Conservation (phyloP, 495 filamentous ascomycete genomes). For the Aspergillus steynii region DNA sequence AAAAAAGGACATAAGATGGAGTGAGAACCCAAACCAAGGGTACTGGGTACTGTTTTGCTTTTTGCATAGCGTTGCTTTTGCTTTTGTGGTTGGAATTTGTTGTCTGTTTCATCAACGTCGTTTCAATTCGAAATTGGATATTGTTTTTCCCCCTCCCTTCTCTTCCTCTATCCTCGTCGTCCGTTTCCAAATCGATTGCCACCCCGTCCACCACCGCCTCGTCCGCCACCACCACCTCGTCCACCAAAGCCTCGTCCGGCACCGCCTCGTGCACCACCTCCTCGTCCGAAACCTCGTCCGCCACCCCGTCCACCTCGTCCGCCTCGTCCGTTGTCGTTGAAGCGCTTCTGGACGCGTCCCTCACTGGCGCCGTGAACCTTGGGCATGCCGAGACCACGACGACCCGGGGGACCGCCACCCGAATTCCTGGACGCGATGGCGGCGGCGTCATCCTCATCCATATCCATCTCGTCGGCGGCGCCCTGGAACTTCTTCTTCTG, state of each 20-base stretch:
- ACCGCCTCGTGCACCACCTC: slow-evolving; percentile 20
- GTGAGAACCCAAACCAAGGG: too few relatives aligned
- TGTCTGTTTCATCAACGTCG: too few relatives aligned
- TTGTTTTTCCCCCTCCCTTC: slow-evolving; percentile 8
- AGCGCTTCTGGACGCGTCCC: slow-evolving; percentile 39
- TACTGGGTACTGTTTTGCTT: too few relatives aligned
- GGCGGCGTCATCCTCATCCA: slow-evolving; percentile 54
- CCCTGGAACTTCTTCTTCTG: slow-evolving; percentile 56
- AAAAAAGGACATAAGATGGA: too few relatives aligned
- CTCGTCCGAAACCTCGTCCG: slow-evolving; percentile 13
- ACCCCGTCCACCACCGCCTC: slow-evolving; percentile 18
- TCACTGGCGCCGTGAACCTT: slow-evolving; percentile 43
- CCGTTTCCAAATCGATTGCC: slow-evolving; percentile 10
- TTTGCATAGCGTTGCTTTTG: too few relatives aligned
- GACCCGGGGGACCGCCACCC: slow-evolving; percentile 13
- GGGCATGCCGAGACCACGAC: slow-evolving; percentile 49
- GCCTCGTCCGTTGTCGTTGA: slow-evolving; percentile 7
- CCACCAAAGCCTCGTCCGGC: slow-evolving; percentile 20
- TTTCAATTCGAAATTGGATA: too few relatives aligned
- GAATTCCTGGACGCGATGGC: slow-evolving; percentile 18
- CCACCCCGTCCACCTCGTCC: slow-evolving; percentile 28
- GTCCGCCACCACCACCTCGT: slow-evolving; percentile 18
- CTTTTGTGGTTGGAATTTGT: too few relatives aligned
- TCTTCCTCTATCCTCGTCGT: slow-evolving; percentile 23
- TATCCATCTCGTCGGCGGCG: slow-evolving; percentile 65